Evolutionary conservation across 2,329 filamentous ascomycete genomes (phyloP).

Genomic region (Venturia effusa): DNA sequence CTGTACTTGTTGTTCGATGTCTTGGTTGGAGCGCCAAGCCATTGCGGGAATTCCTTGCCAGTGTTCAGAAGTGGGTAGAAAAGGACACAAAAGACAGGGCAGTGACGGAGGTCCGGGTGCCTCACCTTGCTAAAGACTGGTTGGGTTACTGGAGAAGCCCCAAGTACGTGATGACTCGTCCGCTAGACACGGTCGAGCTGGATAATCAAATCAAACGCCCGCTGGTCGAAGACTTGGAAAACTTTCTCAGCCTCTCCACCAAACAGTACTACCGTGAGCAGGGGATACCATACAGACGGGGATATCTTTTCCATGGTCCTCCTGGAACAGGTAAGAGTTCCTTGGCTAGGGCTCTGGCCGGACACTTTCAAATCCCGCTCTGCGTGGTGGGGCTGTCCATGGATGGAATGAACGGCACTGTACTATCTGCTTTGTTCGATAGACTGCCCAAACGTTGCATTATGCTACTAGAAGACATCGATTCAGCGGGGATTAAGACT

Average conservation of each 20-base stretch:
- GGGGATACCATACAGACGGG: conserved; percentile 75
- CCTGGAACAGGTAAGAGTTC: conserved; percentile 67
- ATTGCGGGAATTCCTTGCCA: background rate
- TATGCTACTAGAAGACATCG: conserved; percentile 66
- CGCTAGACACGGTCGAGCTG: background rate
- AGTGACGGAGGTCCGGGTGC: background rate
- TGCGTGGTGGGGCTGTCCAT: conserved; percentile 36
- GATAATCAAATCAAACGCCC: background rate
- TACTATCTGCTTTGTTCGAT: conserved; percentile 51
- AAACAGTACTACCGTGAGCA: conserved; percentile 71
- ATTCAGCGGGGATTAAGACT: conserved; percentile 23
- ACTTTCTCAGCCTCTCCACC: conserved; percentile 51
- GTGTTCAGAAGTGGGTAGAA: background rate
- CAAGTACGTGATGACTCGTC: background rate
- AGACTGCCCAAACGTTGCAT: conserved; percentile 59
- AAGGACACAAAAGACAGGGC: background rate
- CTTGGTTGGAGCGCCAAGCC: conserved; percentile 3
- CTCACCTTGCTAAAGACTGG: background rate
- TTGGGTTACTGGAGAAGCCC: background rate
- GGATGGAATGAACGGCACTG: conserved; percentile 63
- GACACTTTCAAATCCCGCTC: conserved; percentile 35
- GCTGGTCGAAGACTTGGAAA: conserved; percentile 4
- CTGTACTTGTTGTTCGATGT: background rate
- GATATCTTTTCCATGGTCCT: conserved; percentile 67
- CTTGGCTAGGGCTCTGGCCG: conserved; percentile 41